phyloP scores from a whole-genome alignment of 1,284 basidiomycete genomes.

The Ustilago sp. region DNA sequence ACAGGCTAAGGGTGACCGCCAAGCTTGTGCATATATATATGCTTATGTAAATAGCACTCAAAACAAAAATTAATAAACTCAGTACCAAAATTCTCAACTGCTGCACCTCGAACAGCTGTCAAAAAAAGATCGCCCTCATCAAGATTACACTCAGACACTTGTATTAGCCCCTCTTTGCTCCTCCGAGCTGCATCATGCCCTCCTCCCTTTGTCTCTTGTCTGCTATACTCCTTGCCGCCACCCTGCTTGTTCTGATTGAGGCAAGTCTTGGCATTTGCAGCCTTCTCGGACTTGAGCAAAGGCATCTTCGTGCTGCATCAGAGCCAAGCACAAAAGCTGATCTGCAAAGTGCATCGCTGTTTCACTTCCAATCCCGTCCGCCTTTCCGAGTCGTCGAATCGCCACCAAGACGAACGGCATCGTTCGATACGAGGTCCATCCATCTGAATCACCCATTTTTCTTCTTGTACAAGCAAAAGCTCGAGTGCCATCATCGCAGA shows the following conservation, averaged over 20 bases:
- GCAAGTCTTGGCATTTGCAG: not conserved
- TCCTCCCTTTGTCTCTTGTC: not conserved
- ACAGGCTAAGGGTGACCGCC: too few species aligned
- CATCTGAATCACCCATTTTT: slow-evolving; percentile 4
- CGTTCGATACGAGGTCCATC: slow-evolving; percentile 21
- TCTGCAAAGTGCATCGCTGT: slow-evolving; percentile 28
- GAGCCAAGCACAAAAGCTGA: slow-evolving; percentile 4
- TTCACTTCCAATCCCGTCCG: slow-evolving; percentile 5
- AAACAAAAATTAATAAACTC: too few species aligned
- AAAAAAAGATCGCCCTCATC: slow-evolving; percentile 20
- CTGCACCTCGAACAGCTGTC: slow-evolving; percentile 33
- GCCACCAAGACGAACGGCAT: not conserved
- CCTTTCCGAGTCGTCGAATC: slow-evolving; percentile 5
- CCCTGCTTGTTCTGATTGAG: not conserved
- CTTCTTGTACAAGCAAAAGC: not conserved
- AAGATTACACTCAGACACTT: not conserved
- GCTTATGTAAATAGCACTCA: too few species aligned
- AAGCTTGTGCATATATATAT: too few species aligned
- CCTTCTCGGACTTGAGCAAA: slow-evolving; percentile 3
- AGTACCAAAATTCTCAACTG: too few species aligned
- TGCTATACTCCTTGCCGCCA: not conserved
- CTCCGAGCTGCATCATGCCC: slow-evolving; percentile 30
- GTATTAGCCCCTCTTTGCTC: not conserved
- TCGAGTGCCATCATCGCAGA: too few species aligned
- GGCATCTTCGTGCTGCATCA: not conserved